Evolutionary conservation across 192 early-diverging fungal genomes (phyloP).

Genomic region (Rhizophagus clarus): DNA sequence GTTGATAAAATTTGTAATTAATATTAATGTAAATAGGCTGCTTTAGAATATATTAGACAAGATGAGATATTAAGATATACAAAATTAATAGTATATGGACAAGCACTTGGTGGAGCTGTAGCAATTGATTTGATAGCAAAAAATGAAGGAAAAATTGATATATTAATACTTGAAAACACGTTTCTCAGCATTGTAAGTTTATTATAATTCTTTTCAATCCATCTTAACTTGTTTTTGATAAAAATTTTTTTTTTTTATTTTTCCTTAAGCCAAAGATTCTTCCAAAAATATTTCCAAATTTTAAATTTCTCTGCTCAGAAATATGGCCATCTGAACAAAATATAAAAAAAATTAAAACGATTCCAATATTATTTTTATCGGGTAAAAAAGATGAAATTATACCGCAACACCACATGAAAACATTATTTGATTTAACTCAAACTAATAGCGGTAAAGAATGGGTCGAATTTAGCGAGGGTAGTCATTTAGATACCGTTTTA

Average conservation of each 20-base stretch:
- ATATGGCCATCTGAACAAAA: conserved; percentile 80
- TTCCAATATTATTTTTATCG: conserved; percentile 82
- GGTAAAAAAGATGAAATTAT: conserved; percentile 85
- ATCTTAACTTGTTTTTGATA: background rate
- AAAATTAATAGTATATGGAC: conserved; percentile 87
- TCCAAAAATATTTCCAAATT: conserved; percentile 75
- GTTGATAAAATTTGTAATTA: background rate
- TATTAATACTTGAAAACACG: conserved; percentile 90
- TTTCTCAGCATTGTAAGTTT: conserved; percentile 77
- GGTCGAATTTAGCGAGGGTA: conserved; percentile 78
- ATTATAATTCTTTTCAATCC: background rate
- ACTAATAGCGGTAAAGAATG: conserved; percentile 49
- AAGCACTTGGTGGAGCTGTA: conserved; percentile 96
- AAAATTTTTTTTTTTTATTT: background rate
- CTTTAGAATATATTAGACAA: conserved; percentile 78
- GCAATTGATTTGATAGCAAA: conserved; percentile 81
- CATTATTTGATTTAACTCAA: conserved; percentile 63
- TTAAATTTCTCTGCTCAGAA: conserved; percentile 82
- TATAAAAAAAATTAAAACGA: conserved; percentile 61
- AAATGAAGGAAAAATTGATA: conserved; percentile 74
- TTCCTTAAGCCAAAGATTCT: conserved; percentile 79
- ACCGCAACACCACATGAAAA: conserved; percentile 83
- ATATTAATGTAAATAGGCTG: conserved; percentile 50
- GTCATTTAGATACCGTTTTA: conserved; percentile 88
- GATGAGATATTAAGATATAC: conserved; percentile 75